Evolutionary conservation across 768 basidiomycete genomes (phyloP).

Genomic region (Rhizopogon rudus): DNA sequence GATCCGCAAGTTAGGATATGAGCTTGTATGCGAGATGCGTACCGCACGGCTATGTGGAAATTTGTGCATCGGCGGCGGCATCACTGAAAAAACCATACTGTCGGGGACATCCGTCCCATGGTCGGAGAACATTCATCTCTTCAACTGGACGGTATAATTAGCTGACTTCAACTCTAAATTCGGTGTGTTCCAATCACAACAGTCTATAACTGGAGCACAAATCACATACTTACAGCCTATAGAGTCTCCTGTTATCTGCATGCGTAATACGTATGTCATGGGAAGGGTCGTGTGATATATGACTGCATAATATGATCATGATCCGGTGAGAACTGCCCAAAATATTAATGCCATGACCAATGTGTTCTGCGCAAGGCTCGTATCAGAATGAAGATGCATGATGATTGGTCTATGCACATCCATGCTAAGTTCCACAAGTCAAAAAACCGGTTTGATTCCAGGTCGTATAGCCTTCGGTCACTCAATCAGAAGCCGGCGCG

Average conservation of each 20-base stretch:
- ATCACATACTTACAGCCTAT: neutral
- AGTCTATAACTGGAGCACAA: neutral
- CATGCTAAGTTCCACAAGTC: no score
- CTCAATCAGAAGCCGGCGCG: no score
- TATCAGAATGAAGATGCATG: no score
- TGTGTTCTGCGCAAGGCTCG: no score
- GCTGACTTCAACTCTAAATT: neutral
- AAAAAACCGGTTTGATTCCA: no score
- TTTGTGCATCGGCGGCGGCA: neutral
- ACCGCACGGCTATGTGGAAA: no score
- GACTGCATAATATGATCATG: neutral
- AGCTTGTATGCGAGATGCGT: no score
- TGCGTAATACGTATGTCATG: no score
- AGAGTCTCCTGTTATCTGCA: neutral
- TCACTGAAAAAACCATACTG: neutral
- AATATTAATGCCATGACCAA: neutral
- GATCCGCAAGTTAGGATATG: no score
- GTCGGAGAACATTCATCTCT: neutral
- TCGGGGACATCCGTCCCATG: neutral
- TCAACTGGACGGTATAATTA: neutral
- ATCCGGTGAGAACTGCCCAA: neutral
- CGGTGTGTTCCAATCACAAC: neutral
- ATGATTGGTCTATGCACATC: no score
- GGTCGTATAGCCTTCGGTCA: no score
- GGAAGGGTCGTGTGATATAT: no score